Conservation (phyloP, 495 filamentous ascomycete genomes). For the Neurospora sp. region DNA sequence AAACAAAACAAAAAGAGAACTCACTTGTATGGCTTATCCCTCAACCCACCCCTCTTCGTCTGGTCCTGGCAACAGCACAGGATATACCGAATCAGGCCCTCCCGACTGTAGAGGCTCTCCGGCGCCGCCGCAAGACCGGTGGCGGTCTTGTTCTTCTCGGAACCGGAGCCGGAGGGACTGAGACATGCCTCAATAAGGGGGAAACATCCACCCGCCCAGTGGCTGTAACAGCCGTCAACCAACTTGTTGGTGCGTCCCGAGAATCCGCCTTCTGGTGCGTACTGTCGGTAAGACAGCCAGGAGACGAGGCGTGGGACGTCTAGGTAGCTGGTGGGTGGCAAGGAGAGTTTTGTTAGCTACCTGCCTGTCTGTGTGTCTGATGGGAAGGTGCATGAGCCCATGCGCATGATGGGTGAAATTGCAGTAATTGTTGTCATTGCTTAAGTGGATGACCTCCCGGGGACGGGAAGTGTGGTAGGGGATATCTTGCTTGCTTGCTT, state of each 20-base stretch:
- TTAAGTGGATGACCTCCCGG: not conserved
- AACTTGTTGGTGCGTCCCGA: constrained; percentile 95
- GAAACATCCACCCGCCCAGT: constrained; percentile 95
- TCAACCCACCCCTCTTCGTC: constrained; percentile 60
- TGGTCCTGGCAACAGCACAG: constrained; percentile 74
- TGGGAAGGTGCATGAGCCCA: not conserved
- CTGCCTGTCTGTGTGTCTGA: not conserved
- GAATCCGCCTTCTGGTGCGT: constrained; percentile 85
- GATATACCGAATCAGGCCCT: constrained; percentile 80
- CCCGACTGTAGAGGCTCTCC: constrained; percentile 61
- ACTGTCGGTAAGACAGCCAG: constrained; percentile 84
- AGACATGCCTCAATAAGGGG: constrained; percentile 77
- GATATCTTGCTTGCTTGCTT: not conserved
- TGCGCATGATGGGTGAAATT: not conserved
- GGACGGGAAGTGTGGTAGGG: not conserved
- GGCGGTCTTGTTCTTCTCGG: not conserved
- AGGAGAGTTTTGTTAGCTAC: not conserved
- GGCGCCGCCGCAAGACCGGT: constrained; percentile 9
- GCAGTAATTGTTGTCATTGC: constrained; percentile 7
- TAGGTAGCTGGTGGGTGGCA: constrained; percentile 47
- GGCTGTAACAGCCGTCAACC: constrained; percentile 94
- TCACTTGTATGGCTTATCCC: constrained; percentile 90
- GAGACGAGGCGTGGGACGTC: constrained; percentile 65
- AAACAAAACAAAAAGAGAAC: constrained; percentile 21
- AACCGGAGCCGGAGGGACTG: constrained; percentile 11